These are phyloP conservation scores for Ramularia collo-cygni DNA, from an alignment of 2,329 filamentous ascomycete genomes.

Conservation along the genomic window DNA sequence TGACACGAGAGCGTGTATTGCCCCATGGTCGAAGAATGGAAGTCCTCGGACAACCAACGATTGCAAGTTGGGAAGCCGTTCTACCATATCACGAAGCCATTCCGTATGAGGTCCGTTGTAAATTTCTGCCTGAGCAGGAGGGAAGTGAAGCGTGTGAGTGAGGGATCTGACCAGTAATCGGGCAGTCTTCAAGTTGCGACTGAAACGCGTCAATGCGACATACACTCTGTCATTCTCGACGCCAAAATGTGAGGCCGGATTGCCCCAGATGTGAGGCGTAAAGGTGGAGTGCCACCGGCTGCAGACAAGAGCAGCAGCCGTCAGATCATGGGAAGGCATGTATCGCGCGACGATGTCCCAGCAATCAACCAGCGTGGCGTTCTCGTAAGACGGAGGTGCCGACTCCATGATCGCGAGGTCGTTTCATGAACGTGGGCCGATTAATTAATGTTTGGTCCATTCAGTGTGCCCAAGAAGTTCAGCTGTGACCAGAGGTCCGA, in stretches of 20 bases:
- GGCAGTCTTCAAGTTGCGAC: constrained; percentile 49
- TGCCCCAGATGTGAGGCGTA: constrained; percentile 54
- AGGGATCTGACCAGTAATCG: constrained; percentile 47
- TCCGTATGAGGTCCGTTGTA: constrained; percentile 53
- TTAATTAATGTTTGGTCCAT: not conserved
- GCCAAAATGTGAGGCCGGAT: constrained; percentile 56
- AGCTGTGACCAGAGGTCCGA: too few relatives aligned
- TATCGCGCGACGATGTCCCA: constrained; percentile 52
- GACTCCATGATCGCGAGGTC: constrained; percentile 42
- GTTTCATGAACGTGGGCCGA: too few relatives aligned
- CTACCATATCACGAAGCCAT: constrained; percentile 54
- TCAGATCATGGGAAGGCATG: constrained; percentile 50
- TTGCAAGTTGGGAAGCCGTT: constrained; percentile 52
- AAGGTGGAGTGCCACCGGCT: constrained; percentile 53
- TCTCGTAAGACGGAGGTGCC: constrained; percentile 54
- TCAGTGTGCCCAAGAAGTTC: too few relatives aligned
- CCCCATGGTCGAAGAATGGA: constrained; percentile 56
- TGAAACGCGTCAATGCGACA: constrained; percentile 54
- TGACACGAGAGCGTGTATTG: constrained; percentile 42
- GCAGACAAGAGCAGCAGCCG: constrained; percentile 50
- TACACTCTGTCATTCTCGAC: constrained; percentile 55
- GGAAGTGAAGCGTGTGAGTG: constrained; percentile 56
- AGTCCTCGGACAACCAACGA: constrained; percentile 52
- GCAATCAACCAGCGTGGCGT: constrained; percentile 47
- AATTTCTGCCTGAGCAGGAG: constrained; percentile 54